phyloP scores from a whole-genome alignment of 352 stramenopile genomes.

The Saprolegnia diclina region DNA sequence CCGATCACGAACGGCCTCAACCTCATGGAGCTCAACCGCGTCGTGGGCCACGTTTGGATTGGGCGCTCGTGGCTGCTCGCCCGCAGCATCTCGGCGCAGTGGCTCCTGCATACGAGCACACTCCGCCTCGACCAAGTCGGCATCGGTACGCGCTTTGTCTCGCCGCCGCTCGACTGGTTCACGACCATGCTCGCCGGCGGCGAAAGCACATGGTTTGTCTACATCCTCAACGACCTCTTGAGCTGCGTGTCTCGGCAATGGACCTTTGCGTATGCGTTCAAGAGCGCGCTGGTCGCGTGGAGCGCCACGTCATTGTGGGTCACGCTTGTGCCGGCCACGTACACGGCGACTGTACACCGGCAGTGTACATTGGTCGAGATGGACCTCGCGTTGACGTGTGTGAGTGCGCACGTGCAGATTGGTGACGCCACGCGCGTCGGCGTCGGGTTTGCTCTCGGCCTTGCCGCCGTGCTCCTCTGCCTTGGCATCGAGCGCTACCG shows the following conservation, averaged over 20 bases:
- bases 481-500: slow-evolving; percentile 15
- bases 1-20: neutral
- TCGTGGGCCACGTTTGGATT: slow-evolving; percentile 12
- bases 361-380: neutral
- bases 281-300: slow-evolving; percentile 5
- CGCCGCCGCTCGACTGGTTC: slow-evolving; percentile 1
- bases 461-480: slow-evolving; percentile 2
- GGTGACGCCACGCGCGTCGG: neutral
- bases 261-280: neutral
- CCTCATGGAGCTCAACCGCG: slow-evolving; percentile 4
- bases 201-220: slow-evolving; percentile 17
- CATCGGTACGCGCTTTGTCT: neutral
- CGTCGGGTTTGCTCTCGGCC: neutral
- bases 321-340: neutral
- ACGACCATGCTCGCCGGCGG: slow-evolving; percentile 2
- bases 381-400: neutral
- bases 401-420: slow-evolving; percentile 11
- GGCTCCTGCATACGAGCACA: slow-evolving; percentile 4
- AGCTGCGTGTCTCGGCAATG: neutral
- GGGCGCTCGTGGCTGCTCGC: neutral
- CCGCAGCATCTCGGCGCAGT: neutral
- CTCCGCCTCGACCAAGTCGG: neutral
- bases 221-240: slow-evolving; percentile 21
- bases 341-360: neutral
- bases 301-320: neutral